A percentile compares a stretch with the other conserved stretches of the same genome.
Conservation (phyloP, 257 asterid genomes). For the Solanum sparsipilum region DNA sequence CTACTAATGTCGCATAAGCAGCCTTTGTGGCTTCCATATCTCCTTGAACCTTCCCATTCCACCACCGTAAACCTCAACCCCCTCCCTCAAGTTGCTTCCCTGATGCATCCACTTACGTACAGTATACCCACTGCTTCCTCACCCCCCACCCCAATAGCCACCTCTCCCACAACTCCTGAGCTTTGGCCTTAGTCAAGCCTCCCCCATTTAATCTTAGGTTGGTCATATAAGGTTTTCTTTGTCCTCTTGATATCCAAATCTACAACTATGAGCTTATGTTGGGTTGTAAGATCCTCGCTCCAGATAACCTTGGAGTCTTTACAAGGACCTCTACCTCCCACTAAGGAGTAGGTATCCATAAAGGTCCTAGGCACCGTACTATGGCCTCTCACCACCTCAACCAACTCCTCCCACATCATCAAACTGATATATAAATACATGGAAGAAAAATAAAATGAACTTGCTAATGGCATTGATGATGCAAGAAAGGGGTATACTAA, state of each 20-base stretch:
- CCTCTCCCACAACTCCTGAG: background rate
- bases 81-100: background rate
- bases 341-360: background rate
- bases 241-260: background rate
- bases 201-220: background rate
- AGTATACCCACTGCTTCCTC: background rate
- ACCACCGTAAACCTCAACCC: background rate
- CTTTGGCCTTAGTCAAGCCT: background rate
- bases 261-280: background rate
- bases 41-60: background rate
- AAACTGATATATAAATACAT: background rate
- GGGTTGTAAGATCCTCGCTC: background rate
- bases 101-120: background rate
- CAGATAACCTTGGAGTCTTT: background rate
- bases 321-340: background rate
- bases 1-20: background rate
- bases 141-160: background rate
- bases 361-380: background rate
- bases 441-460: background rate
- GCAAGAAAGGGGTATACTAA: background rate
- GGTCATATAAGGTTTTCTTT: background rate
- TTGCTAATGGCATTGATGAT: background rate
- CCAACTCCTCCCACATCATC: background rate
- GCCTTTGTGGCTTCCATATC: background rate
- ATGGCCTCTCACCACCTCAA: background rate